Base-by-base conservation (phyloP, 1,284 basidiomycete genomes). In the Ganoderma lingzhi region DNA sequence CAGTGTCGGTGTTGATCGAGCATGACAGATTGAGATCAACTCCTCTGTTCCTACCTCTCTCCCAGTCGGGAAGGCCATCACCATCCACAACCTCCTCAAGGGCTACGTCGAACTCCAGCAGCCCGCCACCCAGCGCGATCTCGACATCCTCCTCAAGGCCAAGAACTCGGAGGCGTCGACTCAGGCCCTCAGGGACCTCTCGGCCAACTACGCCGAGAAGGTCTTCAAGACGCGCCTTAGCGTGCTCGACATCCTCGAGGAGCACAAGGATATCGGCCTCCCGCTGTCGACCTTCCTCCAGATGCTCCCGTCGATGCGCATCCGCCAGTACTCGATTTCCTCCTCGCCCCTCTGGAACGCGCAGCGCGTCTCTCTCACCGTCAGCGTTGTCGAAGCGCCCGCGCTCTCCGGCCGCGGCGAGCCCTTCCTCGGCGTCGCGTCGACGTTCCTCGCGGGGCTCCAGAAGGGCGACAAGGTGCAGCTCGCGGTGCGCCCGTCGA, bases 251-350 rank as follows among this genome's bases (percentile, higher is more conserved):
- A 79, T 87, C 45, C 78, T 88, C 39, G 85, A 86, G 70, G 74
- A 75, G n/a, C 73, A 84, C 71, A 70, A 78, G 5, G 79, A 81
- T 48, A 80, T 86, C 70, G 73, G 80, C 12, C 74, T 86, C 39
- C 73, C 83, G 3, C 76, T 87, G 35, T 78, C 78, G 1, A 71
- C 76, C 1, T 86, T 85, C 78, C 75, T 87, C 30, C 77, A 77
- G 15, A 80, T 84, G 75, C 80, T 87, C 30, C 85, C 84, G 3
- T 77, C 83, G 9, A 86, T 87, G 83, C 84, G 85, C 63, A 80
- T 86, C 62, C 77, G 85, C 37, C 83, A 86, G 73, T 87, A 87
- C 76, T 86, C 84, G 6, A 87, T 87, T 74, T 87, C 86, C 3
- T 87, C 85, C 4, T 86, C 86, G 0, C 86, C 86, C 0, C 79